These are phyloP conservation scores for Oenanthe javanica DNA, from an alignment of 140 eudicot genomes.

Conservation along the genomic window DNA sequence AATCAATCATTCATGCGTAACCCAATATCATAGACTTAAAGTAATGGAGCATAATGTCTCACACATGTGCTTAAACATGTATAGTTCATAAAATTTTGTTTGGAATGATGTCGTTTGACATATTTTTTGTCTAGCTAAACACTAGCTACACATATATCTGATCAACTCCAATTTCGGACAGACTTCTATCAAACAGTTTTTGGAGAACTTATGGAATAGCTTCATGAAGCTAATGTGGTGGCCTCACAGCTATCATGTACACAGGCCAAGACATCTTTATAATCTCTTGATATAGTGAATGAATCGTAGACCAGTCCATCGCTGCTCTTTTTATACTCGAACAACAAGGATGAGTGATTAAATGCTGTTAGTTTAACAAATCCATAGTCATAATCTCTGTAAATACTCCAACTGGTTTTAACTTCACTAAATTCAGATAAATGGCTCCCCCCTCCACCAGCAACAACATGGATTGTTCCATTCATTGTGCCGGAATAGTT, in stretches of 20 bases:
- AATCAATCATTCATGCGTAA: too few relatives aligned
- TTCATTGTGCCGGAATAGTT: slow-evolving; percentile 37
- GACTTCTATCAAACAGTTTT: neutral
- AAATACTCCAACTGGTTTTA: slow-evolving; percentile 39
- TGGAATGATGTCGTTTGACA: neutral
- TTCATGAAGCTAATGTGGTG: slow-evolving; percentile 34
- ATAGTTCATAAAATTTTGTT: too few relatives aligned
- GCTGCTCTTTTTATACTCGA: slow-evolving; percentile 51
- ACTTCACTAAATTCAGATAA: slow-evolving; percentile 27
- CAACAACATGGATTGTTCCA: slow-evolving; percentile 51
- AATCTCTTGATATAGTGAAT: slow-evolving; percentile 51
- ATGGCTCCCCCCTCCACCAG: slow-evolving; percentile 48
- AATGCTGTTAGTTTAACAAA: slow-evolving; percentile 55
- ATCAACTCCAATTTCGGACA: neutral
- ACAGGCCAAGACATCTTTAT: slow-evolving; percentile 49
- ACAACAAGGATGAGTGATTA: slow-evolving; percentile 37
- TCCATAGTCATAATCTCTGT: slow-evolving; percentile 41
- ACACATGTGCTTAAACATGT: too few relatives aligned
- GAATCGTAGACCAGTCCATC: slow-evolving; percentile 49
- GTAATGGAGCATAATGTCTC: too few relatives aligned
- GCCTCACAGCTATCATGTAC: slow-evolving; percentile 48
- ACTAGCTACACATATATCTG: neutral
- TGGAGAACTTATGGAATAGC: neutral
- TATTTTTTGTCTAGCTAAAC: neutral
- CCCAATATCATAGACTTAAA: too few relatives aligned